Percentiles rank a stretch among this genome's conserved stretches.
Conservation (phyloP, 73 alveolate genomes). For the Paramecium sexaurelia region DNA sequence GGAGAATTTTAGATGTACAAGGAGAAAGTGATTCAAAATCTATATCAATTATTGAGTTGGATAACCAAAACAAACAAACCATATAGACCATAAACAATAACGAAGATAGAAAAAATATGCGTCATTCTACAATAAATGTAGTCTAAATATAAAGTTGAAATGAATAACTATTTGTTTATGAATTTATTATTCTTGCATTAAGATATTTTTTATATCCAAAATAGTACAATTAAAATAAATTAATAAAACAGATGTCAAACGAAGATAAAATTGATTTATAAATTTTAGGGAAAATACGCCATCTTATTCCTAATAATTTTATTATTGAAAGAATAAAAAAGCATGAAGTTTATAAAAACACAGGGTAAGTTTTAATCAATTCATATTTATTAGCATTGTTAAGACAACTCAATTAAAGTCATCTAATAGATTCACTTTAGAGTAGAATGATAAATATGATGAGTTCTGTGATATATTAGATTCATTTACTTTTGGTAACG, state of each 20-base stretch:
- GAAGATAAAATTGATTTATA: neutral
- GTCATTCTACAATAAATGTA: neutral
- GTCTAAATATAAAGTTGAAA: neutral
- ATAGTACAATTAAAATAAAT: neutral
- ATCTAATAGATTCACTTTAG: neutral
- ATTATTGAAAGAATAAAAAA: neutral
- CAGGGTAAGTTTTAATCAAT: neutral
- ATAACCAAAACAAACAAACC: neutral
- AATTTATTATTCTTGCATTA: neutral
- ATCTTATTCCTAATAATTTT: neutral
- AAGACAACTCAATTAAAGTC: neutral
- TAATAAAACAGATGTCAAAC: neutral
- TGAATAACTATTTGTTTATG: neutral
- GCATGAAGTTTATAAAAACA: neutral
- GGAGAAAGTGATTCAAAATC: neutral
- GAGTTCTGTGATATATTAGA: conserved; percentile 30
- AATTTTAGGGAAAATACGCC: neutral
- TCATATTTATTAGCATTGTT: neutral
- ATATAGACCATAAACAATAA: neutral
- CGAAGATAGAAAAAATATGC: neutral
- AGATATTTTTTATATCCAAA: neutral
- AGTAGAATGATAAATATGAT: neutral
- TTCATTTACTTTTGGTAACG: neutral
- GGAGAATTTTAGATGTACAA: neutral
- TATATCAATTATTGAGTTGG: neutral